Percentiles rank a stretch among this genome's conserved stretches.
These are phyloP conservation scores for Priceomyces medius DNA, from an alignment of 805 yeast genomes.

Conservation along the genomic window DNA sequence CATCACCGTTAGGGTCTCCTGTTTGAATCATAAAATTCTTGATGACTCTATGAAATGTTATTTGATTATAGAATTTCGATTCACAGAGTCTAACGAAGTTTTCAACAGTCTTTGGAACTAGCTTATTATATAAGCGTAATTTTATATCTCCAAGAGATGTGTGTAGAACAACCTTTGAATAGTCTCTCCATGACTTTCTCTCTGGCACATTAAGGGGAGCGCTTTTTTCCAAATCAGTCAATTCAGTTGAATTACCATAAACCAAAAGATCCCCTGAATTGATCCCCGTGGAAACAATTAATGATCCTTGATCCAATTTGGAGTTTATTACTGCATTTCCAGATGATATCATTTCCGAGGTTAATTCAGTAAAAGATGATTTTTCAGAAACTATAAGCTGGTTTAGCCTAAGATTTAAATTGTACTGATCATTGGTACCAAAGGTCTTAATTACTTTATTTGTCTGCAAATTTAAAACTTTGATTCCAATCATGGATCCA, in stretches of 20 bases:
- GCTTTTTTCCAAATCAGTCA: conserved; percentile 9
- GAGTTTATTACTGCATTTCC: conserved; percentile 17
- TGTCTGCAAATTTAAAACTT: conserved; percentile 10
- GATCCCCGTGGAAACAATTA: conserved; percentile 13
- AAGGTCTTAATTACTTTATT: conserved; percentile 8
- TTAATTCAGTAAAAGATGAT: conserved; percentile 9
- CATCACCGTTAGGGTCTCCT: conserved; percentile 24
- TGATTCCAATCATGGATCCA: conserved; percentile 12
- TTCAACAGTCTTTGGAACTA: conserved; percentile 42
- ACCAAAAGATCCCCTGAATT: conserved; percentile 12
- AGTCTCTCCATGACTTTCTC: conserved; percentile 1
- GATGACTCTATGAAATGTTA: conserved; percentile 28
- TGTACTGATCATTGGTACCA: conserved; percentile 13
- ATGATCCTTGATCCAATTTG: conserved; percentile 11
- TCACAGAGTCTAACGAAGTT: conserved; percentile 37
- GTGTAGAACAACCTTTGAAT: conserved; percentile 18
- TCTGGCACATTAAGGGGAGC: not conserved
- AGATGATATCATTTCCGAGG: conserved; percentile 16
- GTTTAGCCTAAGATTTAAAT: conserved; percentile 7
- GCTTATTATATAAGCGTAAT: conserved; percentile 30
- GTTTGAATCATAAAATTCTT: conserved; percentile 26
- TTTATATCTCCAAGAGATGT: conserved; percentile 46
- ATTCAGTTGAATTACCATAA: conserved; percentile 8
- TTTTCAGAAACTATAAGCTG: conserved; percentile 13
- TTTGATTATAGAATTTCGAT: conserved; percentile 38